phyloP scores from a whole-genome alignment of 2,329 filamentous ascomycete species.

The Cyphellophora attinorum region DNA sequence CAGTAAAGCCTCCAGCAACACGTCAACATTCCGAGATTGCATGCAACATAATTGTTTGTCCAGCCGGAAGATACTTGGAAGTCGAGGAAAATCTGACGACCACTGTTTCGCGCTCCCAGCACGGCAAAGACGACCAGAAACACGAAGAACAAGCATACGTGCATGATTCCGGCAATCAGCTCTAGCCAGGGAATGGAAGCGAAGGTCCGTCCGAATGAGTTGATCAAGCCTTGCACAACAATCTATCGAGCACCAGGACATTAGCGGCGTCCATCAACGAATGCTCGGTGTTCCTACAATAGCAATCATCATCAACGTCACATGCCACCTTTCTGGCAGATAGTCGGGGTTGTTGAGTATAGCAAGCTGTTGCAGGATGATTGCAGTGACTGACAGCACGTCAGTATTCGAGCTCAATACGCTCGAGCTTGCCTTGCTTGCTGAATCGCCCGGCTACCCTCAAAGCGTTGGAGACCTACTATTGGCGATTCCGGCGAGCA shows the following conservation, averaged over 20 bases:
- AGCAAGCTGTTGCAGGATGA: conserved; percentile 7
- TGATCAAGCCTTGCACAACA: conserved; percentile 19
- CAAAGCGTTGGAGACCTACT: conserved; percentile 27
- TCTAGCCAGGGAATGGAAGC: conserved; percentile 32
- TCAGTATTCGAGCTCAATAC: too few relatives aligned
- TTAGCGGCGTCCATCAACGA: too few relatives aligned
- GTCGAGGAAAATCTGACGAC: conserved; percentile 24
- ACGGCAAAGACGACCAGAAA: conserved; percentile 25
- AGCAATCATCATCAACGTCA: conserved; percentile 29
- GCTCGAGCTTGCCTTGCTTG: too few relatives aligned
- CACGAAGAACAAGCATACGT: conserved; percentile 27
- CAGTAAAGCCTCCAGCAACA: conserved; percentile 20
- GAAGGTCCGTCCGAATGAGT: conserved; percentile 21
- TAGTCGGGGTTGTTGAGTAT: conserved; percentile 24
- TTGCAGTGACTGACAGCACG: too few relatives aligned
- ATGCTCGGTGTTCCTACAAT: too few relatives aligned
- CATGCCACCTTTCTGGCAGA: conserved; percentile 26
- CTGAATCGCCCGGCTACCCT: conserved; percentile 21
- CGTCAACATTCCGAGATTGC: conserved; percentile 28
- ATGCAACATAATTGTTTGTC: conserved; percentile 24
- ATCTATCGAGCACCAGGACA: too few relatives aligned
- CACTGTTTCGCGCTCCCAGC: conserved; percentile 23
- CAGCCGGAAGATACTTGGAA: conserved; percentile 23
- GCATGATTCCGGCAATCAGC: conserved; percentile 25
- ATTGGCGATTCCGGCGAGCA: conserved; percentile 23